Percentiles rank a stretch among this genome's conserved stretches.
Evolutionary conservation across 108 stramenopile species (phyloP).

Genomic region (Schizochytrium sp.): DNA sequence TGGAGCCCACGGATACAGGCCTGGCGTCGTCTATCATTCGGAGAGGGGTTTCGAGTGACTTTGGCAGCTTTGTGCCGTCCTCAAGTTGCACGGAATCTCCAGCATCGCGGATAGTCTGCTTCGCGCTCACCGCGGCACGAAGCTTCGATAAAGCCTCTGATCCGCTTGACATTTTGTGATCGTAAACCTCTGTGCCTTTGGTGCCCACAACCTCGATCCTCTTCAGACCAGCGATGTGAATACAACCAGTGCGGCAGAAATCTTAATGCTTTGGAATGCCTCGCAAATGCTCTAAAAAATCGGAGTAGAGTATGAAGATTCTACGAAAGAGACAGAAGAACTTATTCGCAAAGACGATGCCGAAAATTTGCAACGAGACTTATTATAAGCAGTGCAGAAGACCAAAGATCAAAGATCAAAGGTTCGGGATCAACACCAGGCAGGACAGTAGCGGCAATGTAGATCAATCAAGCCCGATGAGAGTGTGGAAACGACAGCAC

Average conservation of each 20-base stretch:
- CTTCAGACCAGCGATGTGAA: background rate
- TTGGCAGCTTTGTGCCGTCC: constrained; percentile 24
- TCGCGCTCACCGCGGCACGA: background rate
- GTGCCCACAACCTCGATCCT: background rate
- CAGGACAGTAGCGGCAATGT: too few relatives aligned
- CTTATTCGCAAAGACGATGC: too few relatives aligned
- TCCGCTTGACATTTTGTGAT: background rate
- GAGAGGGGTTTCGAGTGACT: background rate
- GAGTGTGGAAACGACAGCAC: too few relatives aligned
- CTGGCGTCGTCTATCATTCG: background rate
- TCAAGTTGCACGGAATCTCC: background rate
- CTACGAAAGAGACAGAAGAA: too few relatives aligned
- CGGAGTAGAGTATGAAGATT: too few relatives aligned
- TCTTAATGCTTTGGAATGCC: too few relatives aligned
- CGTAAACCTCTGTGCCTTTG: background rate
- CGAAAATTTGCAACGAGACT: too few relatives aligned
- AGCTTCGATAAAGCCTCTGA: constrained; percentile 20
- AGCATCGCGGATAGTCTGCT: background rate
- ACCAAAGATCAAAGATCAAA: too few relatives aligned
- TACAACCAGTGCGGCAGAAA: background rate
- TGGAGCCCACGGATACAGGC: constrained; percentile 4
- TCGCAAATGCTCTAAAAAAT: too few relatives aligned
- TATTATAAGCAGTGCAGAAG: too few relatives aligned
- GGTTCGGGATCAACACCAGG: too few relatives aligned
- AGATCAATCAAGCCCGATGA: too few relatives aligned